Percentiles rank a stretch among this genome's conserved stretches.
Conservation (phyloP, 345 rosid species). For the Brassica napus region DNA sequence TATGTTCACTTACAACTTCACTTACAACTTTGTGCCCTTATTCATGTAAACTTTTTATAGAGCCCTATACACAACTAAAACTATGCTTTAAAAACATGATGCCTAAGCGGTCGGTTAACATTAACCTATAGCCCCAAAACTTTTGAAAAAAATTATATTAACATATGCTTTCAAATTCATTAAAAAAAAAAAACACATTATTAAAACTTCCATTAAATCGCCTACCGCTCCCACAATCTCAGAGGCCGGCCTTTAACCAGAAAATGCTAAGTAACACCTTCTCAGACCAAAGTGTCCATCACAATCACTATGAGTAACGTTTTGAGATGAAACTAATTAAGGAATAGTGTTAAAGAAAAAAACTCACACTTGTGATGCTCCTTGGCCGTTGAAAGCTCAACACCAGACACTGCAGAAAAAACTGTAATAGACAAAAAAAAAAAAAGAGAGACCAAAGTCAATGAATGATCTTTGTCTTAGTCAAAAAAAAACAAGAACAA, state of each 20-base stretch:
- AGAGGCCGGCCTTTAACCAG: background rate
- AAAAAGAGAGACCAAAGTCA: constrained; percentile 20
- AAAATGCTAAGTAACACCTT: too few relatives aligned
- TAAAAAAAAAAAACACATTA: too few relatives aligned
- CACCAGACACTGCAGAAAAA: constrained; percentile 89
- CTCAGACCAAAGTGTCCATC: background rate
- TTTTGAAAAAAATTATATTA: too few relatives aligned
- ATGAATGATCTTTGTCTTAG: background rate
- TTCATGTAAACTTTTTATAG: too few relatives aligned
- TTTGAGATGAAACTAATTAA: constrained; percentile 5
- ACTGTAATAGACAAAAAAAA: constrained; percentile 46
- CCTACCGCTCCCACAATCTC: background rate
- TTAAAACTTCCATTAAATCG: too few relatives aligned
- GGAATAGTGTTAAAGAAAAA: background rate
- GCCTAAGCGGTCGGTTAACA: too few relatives aligned
- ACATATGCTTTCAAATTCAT: background rate
- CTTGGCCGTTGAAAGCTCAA: constrained; percentile 75
- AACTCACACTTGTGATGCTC: constrained; percentile 82
- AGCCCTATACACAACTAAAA: too few relatives aligned
- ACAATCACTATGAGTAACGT: constrained; percentile 6
- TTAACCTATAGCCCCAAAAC: background rate
- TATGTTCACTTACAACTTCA: too few relatives aligned
- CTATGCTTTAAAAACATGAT: too few relatives aligned
- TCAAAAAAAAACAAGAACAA: constrained; percentile 1
- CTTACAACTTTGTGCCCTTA: too few relatives aligned